These are phyloP conservation scores for Picea abies DNA, from an alignment of 83 land plant genomes.

Conservation along the genomic window DNA sequence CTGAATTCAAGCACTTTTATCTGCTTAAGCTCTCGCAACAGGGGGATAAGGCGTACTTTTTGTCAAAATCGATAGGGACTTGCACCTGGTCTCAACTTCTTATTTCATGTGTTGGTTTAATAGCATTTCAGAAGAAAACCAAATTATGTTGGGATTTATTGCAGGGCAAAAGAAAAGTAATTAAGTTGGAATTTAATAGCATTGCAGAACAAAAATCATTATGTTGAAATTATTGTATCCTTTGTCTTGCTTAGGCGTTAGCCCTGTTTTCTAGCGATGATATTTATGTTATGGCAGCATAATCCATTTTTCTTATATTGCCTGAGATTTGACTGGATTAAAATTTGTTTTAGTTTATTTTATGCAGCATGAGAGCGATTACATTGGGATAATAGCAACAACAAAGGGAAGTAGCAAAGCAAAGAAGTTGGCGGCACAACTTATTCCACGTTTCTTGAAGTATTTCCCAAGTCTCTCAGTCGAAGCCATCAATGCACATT, in stretches of 20 bases:
- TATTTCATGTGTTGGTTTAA: no score
- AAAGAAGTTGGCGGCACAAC: conserved; percentile 97
- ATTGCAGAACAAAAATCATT: neutral
- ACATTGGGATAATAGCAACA: conserved; percentile 81
- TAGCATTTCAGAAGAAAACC: no score
- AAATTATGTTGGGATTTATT: no score
- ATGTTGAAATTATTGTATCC: neutral
- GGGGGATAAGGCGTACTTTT: no score
- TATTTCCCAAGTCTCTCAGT: conserved; percentile 66
- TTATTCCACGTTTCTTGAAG: conserved; percentile 95
- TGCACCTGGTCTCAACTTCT: no score
- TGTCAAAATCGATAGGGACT: no score
- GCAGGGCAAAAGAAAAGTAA: no score
- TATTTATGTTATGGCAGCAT: neutral
- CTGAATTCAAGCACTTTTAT: no score
- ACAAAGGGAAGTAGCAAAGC: conserved; percentile 76
- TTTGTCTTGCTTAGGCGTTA: neutral
- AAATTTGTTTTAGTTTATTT: conserved; percentile 12
- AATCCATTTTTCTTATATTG: neutral
- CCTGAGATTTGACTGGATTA: no score
- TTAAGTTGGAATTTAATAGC: no score
- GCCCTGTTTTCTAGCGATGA: no score
- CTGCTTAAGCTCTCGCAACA: no score
- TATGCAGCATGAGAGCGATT: conserved; percentile 80
- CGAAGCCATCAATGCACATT: conserved; percentile 64